Evolutionary conservation across 129 eudicot genomes (phyloP).

Genomic region (Flaveria robusta): DNA sequence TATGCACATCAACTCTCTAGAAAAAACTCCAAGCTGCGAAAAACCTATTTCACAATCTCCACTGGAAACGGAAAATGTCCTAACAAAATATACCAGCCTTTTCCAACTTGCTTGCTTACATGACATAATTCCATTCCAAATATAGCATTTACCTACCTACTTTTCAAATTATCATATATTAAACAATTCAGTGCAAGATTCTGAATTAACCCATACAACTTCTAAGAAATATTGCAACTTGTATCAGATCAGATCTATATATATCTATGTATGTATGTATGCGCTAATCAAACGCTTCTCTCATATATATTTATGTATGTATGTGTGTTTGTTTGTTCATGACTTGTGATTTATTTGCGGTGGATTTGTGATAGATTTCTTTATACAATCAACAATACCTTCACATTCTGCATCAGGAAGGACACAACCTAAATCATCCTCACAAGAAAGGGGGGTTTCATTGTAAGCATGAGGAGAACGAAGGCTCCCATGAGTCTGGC

Average conservation of each 20-base stretch:
- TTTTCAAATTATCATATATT: no score
- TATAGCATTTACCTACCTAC: no score
- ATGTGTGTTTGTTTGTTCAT: not conserved
- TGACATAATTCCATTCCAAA: no score
- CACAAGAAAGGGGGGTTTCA: conserved; percentile 36
- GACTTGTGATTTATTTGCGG: conserved; percentile 20
- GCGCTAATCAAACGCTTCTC: conserved; percentile 1
- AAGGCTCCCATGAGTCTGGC: conserved; percentile 90
- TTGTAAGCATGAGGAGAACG: conserved; percentile 76
- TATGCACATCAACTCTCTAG: no score
- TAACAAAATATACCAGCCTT: no score
- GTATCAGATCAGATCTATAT: not conserved
- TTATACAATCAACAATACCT: conserved; percentile 91
- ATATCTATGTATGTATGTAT: not conserved
- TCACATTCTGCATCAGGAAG: conserved; percentile 60
- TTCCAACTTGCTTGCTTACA: no score
- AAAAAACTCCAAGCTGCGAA: no score
- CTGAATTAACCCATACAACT: no score
- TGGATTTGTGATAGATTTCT: conserved; percentile 61
- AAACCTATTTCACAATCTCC: no score
- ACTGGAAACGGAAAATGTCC: no score
- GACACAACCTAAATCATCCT: conserved; percentile 62
- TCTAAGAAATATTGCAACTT: not conserved
- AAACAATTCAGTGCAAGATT: no score
- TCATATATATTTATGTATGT: not conserved